Evolutionary conservation across 345 rosid species (phyloP).

Genomic region (Eucalyptus regnans): DNA sequence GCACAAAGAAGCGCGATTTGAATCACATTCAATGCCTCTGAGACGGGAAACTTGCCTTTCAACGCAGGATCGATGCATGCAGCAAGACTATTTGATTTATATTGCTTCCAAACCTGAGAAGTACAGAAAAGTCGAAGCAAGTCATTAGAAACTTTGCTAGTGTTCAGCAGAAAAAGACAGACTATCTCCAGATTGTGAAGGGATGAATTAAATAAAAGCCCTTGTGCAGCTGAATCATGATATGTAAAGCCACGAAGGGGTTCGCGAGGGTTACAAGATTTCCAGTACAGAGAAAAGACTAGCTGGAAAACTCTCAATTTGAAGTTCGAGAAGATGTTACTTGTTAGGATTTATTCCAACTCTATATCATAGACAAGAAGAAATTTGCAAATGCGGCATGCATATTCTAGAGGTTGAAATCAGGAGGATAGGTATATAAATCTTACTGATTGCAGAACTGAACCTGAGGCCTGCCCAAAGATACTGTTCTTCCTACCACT

Average conservation of each 20-base stretch:
- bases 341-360: not conserved
- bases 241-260: not conserved
- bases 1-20: conserved; percentile 5
- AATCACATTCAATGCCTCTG: not conserved
- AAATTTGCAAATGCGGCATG: not conserved
- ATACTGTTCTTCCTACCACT: not conserved
- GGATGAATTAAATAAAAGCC: not conserved
- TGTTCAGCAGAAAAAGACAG: not conserved
- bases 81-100: not conserved
- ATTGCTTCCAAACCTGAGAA: not conserved
- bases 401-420: not conserved
- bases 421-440: not conserved
- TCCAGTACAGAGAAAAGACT: not conserved
- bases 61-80: not conserved
- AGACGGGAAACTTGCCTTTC: not conserved
- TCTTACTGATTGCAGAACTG: not conserved
- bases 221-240: not conserved
- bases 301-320: not conserved
- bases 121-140: not conserved
- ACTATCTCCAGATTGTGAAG: not conserved
- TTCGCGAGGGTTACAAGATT: not conserved
- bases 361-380: not conserved
- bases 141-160: not conserved
- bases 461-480: not conserved
- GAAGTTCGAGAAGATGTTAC: not conserved